Percentiles rank a stretch among this genome's conserved stretches.
Conservation (phyloP, 306 rosid species). For the Cucurbita argyrosperma region DNA sequence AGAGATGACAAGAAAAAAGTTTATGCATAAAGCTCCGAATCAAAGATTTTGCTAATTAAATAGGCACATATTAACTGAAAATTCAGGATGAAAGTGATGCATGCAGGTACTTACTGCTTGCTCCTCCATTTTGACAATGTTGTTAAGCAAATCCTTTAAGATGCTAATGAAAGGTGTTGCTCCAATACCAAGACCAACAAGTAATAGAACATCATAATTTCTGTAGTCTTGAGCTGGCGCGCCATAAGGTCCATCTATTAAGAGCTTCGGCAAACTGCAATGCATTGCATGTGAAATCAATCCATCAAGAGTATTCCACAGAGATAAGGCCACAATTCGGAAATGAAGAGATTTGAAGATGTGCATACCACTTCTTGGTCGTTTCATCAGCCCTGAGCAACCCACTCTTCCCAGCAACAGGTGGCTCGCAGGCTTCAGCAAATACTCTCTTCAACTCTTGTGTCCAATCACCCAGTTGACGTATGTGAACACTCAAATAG, state of each 20-base stretch:
- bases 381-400: conserved; percentile 96
- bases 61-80: not conserved
- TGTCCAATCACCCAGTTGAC: conserved; percentile 99
- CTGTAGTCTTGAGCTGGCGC: conserved; percentile 92
- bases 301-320: not conserved
- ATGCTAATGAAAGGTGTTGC: conserved; percentile 99
- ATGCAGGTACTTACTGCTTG: conserved; percentile 56
- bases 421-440: conserved; percentile 84
- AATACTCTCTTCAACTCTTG: conserved; percentile 89
- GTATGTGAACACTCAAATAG: conserved; percentile 91
- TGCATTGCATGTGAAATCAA: conserved; percentile 6
- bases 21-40: not conserved
- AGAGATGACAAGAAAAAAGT: not conserved
- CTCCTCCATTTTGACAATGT: conserved; percentile 86
- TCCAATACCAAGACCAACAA: conserved; percentile 96
- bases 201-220: conserved; percentile 83
- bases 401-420: conserved; percentile 92
- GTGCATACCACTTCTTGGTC: conserved; percentile 61
- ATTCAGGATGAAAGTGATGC: not conserved
- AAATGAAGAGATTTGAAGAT: not conserved
- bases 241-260: conserved; percentile 95
- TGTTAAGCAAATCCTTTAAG: conserved; percentile 83
- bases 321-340: not conserved
- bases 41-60: not conserved
- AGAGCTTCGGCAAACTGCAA: conserved; percentile 78